A percentile compares a stretch with the other conserved stretches of the same genome.
These are phyloP conservation scores for Inonotus obliquus DNA, from an alignment of 1,284 basidiomycete genomes.

Conservation along the genomic window DNA sequence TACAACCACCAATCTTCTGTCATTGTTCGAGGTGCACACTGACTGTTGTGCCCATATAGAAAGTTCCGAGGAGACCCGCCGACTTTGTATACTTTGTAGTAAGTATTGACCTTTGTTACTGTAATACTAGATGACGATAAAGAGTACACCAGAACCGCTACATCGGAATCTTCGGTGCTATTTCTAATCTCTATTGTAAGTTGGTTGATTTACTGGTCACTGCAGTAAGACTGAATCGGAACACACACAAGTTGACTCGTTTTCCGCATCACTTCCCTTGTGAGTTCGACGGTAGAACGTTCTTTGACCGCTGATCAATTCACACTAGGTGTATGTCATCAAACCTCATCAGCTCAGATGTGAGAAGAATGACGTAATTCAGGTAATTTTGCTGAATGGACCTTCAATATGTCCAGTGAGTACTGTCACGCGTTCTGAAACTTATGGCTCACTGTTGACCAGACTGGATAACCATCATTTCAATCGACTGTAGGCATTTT, in stretches of 20 bases:
- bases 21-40: too few relatives aligned
- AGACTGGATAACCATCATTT: not conserved
- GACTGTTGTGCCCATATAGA: not conserved
- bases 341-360: too few relatives aligned
- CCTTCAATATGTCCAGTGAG: not conserved
- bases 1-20: too few relatives aligned
- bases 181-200: not conserved
- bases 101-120: not conserved
- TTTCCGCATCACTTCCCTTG: not conserved
- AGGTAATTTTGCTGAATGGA: not conserved
- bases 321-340: too few relatives aligned
- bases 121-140: not conserved
- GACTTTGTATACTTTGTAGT: slow-evolving; percentile 4
- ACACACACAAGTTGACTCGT: not conserved
- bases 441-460: not conserved
- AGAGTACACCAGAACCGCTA: not conserved
- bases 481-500: not conserved
- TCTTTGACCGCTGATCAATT: too few relatives aligned
- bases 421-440: not conserved
- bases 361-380: not conserved
- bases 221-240: too few relatives aligned
- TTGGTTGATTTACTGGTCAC: too few relatives aligned
- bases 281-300: not conserved
- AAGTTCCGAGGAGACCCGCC: not conserved
- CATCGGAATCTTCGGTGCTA: not conserved